Base-by-base conservation (phyloP, 2,329 filamentous ascomycete species). In the Pezicula neosporulosa region DNA sequence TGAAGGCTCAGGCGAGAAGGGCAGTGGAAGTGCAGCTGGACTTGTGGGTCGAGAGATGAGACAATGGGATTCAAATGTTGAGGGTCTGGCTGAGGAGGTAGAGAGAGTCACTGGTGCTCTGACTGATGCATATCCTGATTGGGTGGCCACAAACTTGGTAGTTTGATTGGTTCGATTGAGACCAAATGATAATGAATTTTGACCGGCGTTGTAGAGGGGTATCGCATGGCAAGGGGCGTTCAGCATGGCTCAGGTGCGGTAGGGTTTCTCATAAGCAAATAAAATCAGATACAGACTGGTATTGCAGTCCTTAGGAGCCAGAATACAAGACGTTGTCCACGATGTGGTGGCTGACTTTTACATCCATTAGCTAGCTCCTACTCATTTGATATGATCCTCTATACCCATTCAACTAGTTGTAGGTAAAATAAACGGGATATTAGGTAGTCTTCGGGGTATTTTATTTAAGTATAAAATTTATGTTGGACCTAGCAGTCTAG, bases 61-160 rank as follows among this genome's bases (percentile, higher is more conserved):
- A 43, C 82, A 86, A 61, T 97, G 93, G 93, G 93, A 97, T 69
- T 78, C 82, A 30, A 95, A 95, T 61, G 90, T 97, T 18, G 86
- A 93, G 67, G 85, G 85, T 27, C 68, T 97, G 50, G 86, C 92
- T 2, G 91, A 97, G 69, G 90, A 96, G 66, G 89, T 96, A 6
- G 93, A 97, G 71, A 87, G 85, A 60, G 85, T 95, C 55, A 89
- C 90, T 15, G 90, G 89, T 41, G 81, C 86, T 59, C 77, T 97
- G 58, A 87, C 94, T 68, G 83, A 83, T 57, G 83, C 89, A 65
- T 90, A 93, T 68, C 91, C 94, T 19, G 77, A 81, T 33, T 83
- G 83, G 60, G 81, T 83, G 41, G 75, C 77, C 19, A 72, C 71
- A 12, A 75, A 82, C 65, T 63, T 83, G 49, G 72, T 75, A 36